Evolutionary conservation across 2,329 filamentous ascomycete genomes (phyloP).

Genomic region (Aspergillus sp.): DNA sequence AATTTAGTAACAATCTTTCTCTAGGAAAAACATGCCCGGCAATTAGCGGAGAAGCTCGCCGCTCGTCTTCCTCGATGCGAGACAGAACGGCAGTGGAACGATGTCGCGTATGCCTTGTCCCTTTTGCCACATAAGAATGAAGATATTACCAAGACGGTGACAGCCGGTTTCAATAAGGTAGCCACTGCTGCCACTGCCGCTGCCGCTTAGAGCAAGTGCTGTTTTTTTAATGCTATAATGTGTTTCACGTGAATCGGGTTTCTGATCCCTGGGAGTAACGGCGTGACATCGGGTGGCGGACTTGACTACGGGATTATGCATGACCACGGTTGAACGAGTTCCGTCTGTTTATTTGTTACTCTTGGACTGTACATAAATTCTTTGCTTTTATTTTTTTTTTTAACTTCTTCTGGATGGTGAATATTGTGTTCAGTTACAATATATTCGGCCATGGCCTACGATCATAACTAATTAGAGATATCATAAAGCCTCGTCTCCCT

Average conservation of each 20-base stretch:
- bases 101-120: constrained; percentile 87
- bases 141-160: constrained; percentile 38
- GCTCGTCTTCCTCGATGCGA: constrained; percentile 79
- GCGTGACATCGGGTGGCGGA: not conserved
- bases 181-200: constrained; percentile 54
- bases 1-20: not conserved
- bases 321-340: not conserved
- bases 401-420: not conserved
- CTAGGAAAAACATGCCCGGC: constrained; percentile 93
- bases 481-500: not conserved
- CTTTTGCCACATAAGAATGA: constrained; percentile 67
- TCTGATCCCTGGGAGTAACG: not conserved
- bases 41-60: constrained; percentile 86
- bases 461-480: not conserved
- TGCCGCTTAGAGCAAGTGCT: constrained; percentile 4
- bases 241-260: not conserved
- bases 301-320: not conserved
- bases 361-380: not conserved
- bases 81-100: constrained; percentile 92
- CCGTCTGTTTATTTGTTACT: not conserved
- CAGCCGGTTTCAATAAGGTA: constrained; percentile 53
- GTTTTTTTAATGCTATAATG: constrained; percentile 2
- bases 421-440: no score
- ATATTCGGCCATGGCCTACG: no score
- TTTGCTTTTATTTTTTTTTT: not conserved